phyloP scores from a whole-genome alignment of 129 eudicot species.

The Helianthus tuberosus region DNA sequence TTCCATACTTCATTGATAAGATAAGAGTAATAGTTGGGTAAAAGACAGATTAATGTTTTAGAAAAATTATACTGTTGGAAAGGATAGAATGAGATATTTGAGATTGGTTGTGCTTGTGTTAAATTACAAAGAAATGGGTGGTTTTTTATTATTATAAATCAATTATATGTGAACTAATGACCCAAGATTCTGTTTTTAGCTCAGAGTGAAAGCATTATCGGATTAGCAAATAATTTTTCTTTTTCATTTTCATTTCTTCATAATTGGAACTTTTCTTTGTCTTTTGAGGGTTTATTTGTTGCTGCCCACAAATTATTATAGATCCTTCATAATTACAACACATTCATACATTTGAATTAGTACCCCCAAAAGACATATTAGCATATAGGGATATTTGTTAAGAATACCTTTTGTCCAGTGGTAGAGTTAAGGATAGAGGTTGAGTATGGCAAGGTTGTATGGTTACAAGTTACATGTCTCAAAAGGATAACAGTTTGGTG shows the following conservation, averaged over 20 bases:
- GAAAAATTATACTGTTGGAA: conserved; percentile 1
- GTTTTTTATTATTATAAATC: conserved; percentile 1
- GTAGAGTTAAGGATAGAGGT: neutral
- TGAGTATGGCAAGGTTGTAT: conserved; percentile 5
- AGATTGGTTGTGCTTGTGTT: conserved; percentile 13
- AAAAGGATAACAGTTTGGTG: conserved; percentile 5
- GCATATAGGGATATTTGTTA: neutral
- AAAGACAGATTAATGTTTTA: conserved; percentile 10
- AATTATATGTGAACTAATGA: conserved; percentile 14
- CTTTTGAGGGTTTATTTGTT: neutral
- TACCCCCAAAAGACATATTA: neutral
- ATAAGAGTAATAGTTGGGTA: conserved; percentile 7
- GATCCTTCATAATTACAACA: neutral
- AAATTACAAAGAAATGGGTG: neutral
- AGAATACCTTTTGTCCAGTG: neutral
- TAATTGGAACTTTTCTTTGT: neutral
- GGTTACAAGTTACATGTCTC: neutral
- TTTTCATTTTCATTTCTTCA: neutral
- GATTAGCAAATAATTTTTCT: neutral
- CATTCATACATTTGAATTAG: neutral
- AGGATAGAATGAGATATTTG: conserved; percentile 3
- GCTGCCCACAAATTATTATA: neutral
- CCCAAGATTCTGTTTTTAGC: neutral
- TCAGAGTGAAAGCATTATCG: neutral
- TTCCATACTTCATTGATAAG: neutral